These are phyloP conservation scores for Microsporum audouinii DNA, from an alignment of 2,329 filamentous ascomycete species.

Conservation along the genomic window DNA sequence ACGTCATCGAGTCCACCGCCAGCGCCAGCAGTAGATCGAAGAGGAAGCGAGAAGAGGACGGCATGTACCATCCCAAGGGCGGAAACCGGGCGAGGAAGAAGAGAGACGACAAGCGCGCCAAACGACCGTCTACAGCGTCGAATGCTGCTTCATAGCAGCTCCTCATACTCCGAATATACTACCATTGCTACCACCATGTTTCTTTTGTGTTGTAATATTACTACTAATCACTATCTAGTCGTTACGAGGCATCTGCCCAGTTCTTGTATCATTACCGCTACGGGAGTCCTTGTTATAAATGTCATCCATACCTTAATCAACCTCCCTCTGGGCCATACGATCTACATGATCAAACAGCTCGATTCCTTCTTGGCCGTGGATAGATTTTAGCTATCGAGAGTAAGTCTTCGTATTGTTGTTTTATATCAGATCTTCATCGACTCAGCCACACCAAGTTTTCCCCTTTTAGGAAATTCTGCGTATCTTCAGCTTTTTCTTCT, in stretches of 20 bases:
- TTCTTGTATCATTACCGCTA: not conserved
- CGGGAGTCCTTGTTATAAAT: not conserved
- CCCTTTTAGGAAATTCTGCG: not conserved
- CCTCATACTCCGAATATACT: not conserved
- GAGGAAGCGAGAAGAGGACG: slow-evolving; percentile 39
- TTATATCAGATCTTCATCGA: not conserved
- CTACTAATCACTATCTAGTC: not conserved
- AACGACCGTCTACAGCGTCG: slow-evolving; percentile 22
- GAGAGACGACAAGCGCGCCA: slow-evolving; percentile 25
- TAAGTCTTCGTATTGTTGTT: not conserved
- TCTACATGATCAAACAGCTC: not conserved
- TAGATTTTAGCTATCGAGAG: not conserved
- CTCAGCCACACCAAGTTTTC: not conserved
- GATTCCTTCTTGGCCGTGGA: not conserved
- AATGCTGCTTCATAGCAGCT: slow-evolving; percentile 5
- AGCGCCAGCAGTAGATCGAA: slow-evolving; percentile 27
- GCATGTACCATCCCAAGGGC: slow-evolving; percentile 37
- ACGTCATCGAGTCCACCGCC: slow-evolving; percentile 24
- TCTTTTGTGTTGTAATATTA: not conserved
- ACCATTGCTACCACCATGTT: not conserved
- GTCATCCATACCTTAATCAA: not conserved
- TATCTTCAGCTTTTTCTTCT: not conserved
- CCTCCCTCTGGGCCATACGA: not conserved
- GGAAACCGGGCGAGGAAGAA: slow-evolving; percentile 34
- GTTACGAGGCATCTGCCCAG: not conserved